phyloP scores from a whole-genome alignment of 345 rosid species.

The Gynandropsis gynandra region DNA sequence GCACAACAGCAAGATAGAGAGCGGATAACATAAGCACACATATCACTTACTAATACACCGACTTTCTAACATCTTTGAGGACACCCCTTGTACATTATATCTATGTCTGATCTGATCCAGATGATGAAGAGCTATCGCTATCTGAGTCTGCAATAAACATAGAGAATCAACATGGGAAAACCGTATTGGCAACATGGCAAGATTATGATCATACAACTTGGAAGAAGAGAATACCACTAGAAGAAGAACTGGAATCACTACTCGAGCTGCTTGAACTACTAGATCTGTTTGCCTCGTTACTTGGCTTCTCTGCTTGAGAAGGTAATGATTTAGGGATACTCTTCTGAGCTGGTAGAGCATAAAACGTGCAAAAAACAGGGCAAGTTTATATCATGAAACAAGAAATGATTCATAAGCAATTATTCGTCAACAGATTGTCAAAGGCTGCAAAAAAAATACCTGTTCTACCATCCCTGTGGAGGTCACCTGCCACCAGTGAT shows the following conservation, averaged over 20 bases:
- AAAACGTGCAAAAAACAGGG: too few species aligned
- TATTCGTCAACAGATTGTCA: not conserved
- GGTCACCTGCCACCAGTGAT: slow-evolving; percentile 36
- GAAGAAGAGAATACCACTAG: slow-evolving; percentile 53
- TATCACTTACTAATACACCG: too few species aligned
- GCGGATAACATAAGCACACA: too few species aligned
- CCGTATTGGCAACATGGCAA: not conserved
- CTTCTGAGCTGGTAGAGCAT: slow-evolving; percentile 44
- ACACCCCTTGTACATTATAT: too few species aligned
- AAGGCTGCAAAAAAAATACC: slow-evolving; percentile 31
- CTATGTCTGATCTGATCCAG: slow-evolving; percentile 59
- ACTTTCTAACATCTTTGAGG: too few species aligned
- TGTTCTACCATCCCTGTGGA: slow-evolving; percentile 46
- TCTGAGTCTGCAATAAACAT: slow-evolving; percentile 67
- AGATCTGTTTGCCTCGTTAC: slow-evolving; percentile 59
- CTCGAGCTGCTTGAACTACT: slow-evolving; percentile 59
- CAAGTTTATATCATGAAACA: too few species aligned
- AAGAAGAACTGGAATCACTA: slow-evolving; percentile 84
- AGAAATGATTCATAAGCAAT: too few species aligned
- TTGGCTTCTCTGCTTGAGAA: slow-evolving; percentile 50
- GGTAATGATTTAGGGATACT: slow-evolving; percentile 32
- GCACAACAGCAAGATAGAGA: too few species aligned
- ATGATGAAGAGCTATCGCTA: slow-evolving; percentile 79
- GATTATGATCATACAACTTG: not conserved
- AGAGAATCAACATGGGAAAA: slow-evolving; percentile 2